phyloP scores from a whole-genome alignment of 345 rosid species.

The Boechera divaricarpa region DNA sequence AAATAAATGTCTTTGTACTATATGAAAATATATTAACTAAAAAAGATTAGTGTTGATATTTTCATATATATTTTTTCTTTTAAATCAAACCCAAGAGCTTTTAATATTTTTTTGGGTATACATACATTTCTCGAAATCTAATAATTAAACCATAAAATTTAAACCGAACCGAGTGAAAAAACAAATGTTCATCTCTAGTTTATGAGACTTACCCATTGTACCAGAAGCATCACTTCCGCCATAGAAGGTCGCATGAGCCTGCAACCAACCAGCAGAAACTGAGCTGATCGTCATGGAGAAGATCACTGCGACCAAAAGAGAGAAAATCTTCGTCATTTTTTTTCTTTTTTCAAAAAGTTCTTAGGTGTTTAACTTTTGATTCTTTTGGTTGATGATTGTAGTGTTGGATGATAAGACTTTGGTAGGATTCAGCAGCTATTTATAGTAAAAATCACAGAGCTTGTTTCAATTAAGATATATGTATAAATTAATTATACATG shows the following conservation, averaged over 20 bases:
- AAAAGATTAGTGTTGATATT: too few species aligned
- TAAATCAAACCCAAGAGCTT: not conserved
- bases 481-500: conserved; percentile 23
- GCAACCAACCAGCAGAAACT: conserved; percentile 57
- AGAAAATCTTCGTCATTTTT: conserved; percentile 43
- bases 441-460: conserved; percentile 43
- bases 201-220: conserved; percentile 55
- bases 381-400: conserved; percentile 17
- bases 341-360: not conserved
- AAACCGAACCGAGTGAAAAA: not conserved
- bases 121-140: too few species aligned
- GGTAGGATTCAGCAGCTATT: conserved; percentile 38
- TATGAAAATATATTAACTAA: too few species aligned
- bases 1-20: too few species aligned
- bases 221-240: conserved; percentile 71
- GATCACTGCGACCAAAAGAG: conserved; percentile 34
- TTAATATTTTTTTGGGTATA: not conserved
- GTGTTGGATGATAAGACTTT: conserved; percentile 35
- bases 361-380: conserved; percentile 5
- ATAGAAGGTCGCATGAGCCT: conserved; percentile 69
- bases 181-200: not conserved
- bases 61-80: too few species aligned
- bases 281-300: conserved; percentile 30
- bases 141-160: not conserved
- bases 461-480: conserved; percentile 1